phyloP scores from a whole-genome alignment of 148 eudicot species.

The Vaccinium vitisidaea region DNA sequence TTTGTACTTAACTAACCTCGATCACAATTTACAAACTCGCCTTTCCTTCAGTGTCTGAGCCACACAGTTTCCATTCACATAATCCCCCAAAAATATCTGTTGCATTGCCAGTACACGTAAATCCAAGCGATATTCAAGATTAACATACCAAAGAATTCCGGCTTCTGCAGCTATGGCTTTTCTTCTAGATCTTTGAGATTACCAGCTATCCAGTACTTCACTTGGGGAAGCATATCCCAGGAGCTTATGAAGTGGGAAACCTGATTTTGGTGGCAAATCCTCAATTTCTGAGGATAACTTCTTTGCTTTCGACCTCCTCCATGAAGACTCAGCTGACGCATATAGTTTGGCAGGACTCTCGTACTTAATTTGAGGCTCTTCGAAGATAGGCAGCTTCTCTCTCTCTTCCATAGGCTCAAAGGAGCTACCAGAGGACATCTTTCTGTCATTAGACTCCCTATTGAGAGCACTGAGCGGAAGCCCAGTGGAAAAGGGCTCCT shows the following conservation, averaged over 20 bases:
- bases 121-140: neutral
- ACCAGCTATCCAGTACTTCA: slow-evolving; percentile 26
- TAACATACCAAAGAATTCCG: neutral
- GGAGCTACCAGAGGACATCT: slow-evolving; percentile 29
- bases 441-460: slow-evolving; percentile 16
- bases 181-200: neutral
- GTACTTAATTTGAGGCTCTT: slow-evolving; percentile 19
- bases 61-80: neutral
- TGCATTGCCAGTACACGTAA: neutral
- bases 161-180: neutral
- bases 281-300: slow-evolving; percentile 43
- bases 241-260: slow-evolving; percentile 75
- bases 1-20: neutral
- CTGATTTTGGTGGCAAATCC: slow-evolving; percentile 38
- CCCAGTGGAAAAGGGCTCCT: slow-evolving; percentile 20
- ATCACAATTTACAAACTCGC: neutral
- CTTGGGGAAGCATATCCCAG: slow-evolving; percentile 80
- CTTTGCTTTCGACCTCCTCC: slow-evolving; percentile 24
- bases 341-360: slow-evolving; percentile 19
- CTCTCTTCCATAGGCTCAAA: slow-evolving; percentile 29
- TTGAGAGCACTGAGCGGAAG: slow-evolving; percentile 16
- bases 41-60: neutral
- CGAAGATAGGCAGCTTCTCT: slow-evolving; percentile 22
- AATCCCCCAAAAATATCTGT: neutral
- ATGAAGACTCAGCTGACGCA: slow-evolving; percentile 24